Base-by-base conservation (phyloP, 2,329 filamentous ascomycete genomes). In the Monosporascus cannonballus region DNA sequence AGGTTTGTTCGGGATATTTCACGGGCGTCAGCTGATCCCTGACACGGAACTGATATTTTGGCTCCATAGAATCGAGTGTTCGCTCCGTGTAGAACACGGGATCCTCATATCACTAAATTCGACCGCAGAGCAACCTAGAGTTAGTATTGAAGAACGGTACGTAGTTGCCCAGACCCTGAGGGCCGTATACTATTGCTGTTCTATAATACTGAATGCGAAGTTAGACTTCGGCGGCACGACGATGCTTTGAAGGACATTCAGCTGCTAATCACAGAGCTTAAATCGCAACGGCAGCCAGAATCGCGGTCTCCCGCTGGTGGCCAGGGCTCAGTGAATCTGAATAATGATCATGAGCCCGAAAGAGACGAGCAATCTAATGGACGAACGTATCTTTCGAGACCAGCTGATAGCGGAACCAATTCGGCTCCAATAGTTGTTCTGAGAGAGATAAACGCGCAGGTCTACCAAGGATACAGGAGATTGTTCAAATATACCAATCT, bases 401-500 rank as follows among this genome's bases (percentile, higher is more conserved):
- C 65, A 9, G 65, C 65, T 34, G 66, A 68, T 49, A 64, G 61
- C 25, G 64, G 63, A 20, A 62, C 61, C 11, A 61, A 66, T 27
- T 65, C 65, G 1, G 66, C 66, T 2, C 66, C 66, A 0, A 59
- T 67, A 14, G 65, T 63, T 11, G 66, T 68, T 17, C 46, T 68
- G 22, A 61, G 66, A 48, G 65, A 63, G 47, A 68, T 68, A 49
- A 61, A 61, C 42, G 61, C 64, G 34, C 60, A 64, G 37, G 64
- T 63, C 18, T 62, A 57, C 14, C 53, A 61, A 48, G 64, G 66
- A 1, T 64, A 61, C 38, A 61, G 64, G 11, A 57, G 64, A 42
- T 45, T 62, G 27, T 52, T 67, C 3, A 60, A 59, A 3, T 60
- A 67, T 46, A 57, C 61, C 14, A 60, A 65, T 38, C 52, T 62